These are phyloP conservation scores for Aspergillus costaricaensis DNA, from an alignment of 2,329 filamentous ascomycete genomes.

Conservation along the genomic window DNA sequence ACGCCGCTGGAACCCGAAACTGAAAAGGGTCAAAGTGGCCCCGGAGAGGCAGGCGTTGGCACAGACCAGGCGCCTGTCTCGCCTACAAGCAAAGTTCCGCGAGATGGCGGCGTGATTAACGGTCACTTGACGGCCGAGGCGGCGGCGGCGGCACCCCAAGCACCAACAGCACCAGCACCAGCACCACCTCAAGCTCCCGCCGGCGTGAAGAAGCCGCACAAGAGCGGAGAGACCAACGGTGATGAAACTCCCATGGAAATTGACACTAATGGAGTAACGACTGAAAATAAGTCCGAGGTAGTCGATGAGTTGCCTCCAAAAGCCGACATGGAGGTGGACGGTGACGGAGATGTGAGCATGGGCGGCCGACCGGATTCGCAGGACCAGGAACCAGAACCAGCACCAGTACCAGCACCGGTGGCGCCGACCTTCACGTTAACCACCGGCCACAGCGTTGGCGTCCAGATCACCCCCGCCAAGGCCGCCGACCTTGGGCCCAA, in stretches of 20 bases:
- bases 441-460: constrained; percentile 48
- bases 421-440: constrained; percentile 43
- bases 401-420: constrained; percentile 31
- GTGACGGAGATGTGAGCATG: constrained; percentile 50
- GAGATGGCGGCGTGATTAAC: constrained; percentile 39
- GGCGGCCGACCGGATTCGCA: constrained; percentile 28
- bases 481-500: constrained; percentile 48
- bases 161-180: constrained; percentile 16
- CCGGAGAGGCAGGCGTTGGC: constrained; percentile 28
- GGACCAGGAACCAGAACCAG: constrained; percentile 34
- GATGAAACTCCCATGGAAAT: constrained; percentile 43
- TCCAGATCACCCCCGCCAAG: constrained; percentile 53
- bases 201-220: constrained; percentile 38
- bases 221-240: constrained; percentile 35
- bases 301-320: constrained; percentile 25
- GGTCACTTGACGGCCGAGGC: constrained; percentile 29
- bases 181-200: constrained; percentile 26
- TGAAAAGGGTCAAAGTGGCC: constrained; percentile 31
- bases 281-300: constrained; percentile 30
- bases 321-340: constrained; percentile 37
- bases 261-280: constrained; percentile 39
- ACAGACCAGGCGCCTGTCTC: constrained; percentile 34
- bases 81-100: constrained; percentile 35
- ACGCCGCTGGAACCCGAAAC: constrained; percentile 38
- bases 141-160: neutral